These are phyloP conservation scores for Pythium rishiriense DNA, from an alignment of 352 stramenopile species.

Conservation along the genomic window DNA sequence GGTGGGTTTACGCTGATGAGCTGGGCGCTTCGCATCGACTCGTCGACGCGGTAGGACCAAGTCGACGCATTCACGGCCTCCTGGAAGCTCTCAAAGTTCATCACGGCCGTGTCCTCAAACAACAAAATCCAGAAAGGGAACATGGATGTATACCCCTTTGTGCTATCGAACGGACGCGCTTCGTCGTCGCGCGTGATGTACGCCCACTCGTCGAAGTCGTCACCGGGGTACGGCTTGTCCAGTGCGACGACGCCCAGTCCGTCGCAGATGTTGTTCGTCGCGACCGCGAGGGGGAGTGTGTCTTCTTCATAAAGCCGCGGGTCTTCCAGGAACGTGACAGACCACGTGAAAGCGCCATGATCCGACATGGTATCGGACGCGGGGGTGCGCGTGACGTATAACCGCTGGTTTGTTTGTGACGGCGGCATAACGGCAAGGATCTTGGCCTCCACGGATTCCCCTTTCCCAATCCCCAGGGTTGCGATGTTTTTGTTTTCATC, in stretches of 20 bases:
- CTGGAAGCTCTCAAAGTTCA: conserved; percentile 62
- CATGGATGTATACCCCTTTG: conserved; percentile 41
- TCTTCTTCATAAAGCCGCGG: conserved; percentile 18
- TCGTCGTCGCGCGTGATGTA: conserved; percentile 35
- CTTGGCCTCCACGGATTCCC: conserved; percentile 62
- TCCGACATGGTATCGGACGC: conserved; percentile 27
- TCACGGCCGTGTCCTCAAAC: conserved; percentile 53
- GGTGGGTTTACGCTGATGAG: conserved; percentile 54
- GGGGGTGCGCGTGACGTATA: conserved; percentile 57
- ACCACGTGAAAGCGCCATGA: conserved; percentile 63
- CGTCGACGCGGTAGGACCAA: conserved; percentile 47
- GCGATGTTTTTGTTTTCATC: conserved; percentile 49
- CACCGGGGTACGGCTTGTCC: conserved; percentile 32
- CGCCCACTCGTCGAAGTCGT: conserved; percentile 41
- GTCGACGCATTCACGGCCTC: conserved; percentile 48
- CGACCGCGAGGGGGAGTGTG: conserved; percentile 29
- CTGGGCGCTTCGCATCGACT: conserved; percentile 23
- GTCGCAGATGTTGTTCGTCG: conserved; percentile 41
- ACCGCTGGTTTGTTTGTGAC: not conserved
- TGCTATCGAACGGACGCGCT: conserved; percentile 14
- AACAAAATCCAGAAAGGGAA: conserved; percentile 83
- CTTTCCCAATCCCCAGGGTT: conserved; percentile 39
- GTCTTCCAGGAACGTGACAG: conserved; percentile 64
- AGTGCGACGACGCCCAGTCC: conserved; percentile 39
- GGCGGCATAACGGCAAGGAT: conserved; percentile 37